Evolutionary conservation across 768 basidiomycete species (phyloP).

Genomic region (Tylopilus sp.): DNA sequence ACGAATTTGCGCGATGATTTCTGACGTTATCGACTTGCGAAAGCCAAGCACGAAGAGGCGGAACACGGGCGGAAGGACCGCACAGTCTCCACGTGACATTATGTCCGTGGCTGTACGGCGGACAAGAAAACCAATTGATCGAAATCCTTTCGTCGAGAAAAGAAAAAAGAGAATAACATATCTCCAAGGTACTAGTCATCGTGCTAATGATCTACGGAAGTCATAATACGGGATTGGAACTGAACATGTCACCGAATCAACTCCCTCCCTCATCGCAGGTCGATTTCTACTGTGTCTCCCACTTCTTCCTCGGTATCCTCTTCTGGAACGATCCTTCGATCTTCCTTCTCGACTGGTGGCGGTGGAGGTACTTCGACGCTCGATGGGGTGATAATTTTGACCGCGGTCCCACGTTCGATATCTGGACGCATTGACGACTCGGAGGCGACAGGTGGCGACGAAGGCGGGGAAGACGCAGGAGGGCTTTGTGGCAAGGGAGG

Average conservation of each 20-base stretch:
- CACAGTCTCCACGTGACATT: slow-evolving; percentile 13
- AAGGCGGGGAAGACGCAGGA: slow-evolving; percentile 33
- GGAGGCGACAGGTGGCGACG: slow-evolving; percentile 21
- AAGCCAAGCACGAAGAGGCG: not conserved
- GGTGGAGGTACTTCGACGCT: slow-evolving; percentile 78
- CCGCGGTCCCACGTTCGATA: slow-evolving; percentile 8
- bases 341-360: slow-evolving; percentile 75
- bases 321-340: slow-evolving; percentile 39
- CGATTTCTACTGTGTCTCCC: slow-evolving; percentile 75
- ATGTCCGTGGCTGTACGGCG: slow-evolving; percentile 4
- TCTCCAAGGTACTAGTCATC: slow-evolving; percentile 4
- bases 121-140: too few species aligned
- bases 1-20: not conserved
- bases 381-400: slow-evolving; percentile 50
- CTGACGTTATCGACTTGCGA: not conserved
- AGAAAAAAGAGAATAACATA: slow-evolving; percentile 5
- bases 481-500: slow-evolving; percentile 2
- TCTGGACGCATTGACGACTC: slow-evolving; percentile 14
- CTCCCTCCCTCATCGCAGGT: slow-evolving; percentile 40
- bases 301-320: slow-evolving; percentile 70
- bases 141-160: too few species aligned
- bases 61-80: not conserved
- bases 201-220: not conserved
- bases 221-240: not conserved
- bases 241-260: not conserved